phyloP scores from a whole-genome alignment of 2,329 filamentous ascomycete genomes.

The Exophiala sideris region DNA sequence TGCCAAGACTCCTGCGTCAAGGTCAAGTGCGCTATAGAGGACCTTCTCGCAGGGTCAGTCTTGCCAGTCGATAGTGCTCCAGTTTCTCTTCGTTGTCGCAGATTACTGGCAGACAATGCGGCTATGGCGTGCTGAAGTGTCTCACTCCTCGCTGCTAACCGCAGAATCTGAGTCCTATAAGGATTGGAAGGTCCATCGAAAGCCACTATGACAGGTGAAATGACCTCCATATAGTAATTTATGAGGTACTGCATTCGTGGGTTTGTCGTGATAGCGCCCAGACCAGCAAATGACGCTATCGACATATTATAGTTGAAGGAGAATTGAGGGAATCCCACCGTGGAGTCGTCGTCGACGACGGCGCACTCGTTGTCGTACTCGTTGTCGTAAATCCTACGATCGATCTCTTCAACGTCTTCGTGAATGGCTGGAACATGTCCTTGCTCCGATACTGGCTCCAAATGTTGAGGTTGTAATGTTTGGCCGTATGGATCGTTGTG shows the following conservation, averaged over 20 bases:
- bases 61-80: slow-evolving; percentile 54
- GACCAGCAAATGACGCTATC: slow-evolving; percentile 18
- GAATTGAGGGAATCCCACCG: slow-evolving; percentile 3
- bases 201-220: slow-evolving; percentile 87
- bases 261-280: slow-evolving; percentile 55
- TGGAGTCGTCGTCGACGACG: slow-evolving; percentile 16
- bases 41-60: slow-evolving; percentile 49
- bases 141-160: slow-evolving; percentile 71
- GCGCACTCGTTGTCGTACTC: slow-evolving; percentile 15
- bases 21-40: slow-evolving; percentile 45
- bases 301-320: slow-evolving; percentile 16
- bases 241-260: slow-evolving; percentile 83
- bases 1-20: slow-evolving; percentile 39
- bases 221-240: slow-evolving; percentile 89
- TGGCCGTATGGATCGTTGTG: slow-evolving; percentile 2
- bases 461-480: neutral
- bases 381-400: slow-evolving; percentile 11
- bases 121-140: slow-evolving; percentile 91
- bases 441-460: slow-evolving; percentile 1
- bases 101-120: slow-evolving; percentile 81
- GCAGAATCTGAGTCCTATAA: slow-evolving; percentile 77
- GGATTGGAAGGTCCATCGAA: slow-evolving; percentile 85
- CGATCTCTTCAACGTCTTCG: slow-evolving; percentile 29
- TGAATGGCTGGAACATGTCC: slow-evolving; percentile 15
- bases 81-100: slow-evolving; percentile 70